Evolutionary conservation across 441 rosid genomes (phyloP).

Genomic region (Eutrema salsugineum): DNA sequence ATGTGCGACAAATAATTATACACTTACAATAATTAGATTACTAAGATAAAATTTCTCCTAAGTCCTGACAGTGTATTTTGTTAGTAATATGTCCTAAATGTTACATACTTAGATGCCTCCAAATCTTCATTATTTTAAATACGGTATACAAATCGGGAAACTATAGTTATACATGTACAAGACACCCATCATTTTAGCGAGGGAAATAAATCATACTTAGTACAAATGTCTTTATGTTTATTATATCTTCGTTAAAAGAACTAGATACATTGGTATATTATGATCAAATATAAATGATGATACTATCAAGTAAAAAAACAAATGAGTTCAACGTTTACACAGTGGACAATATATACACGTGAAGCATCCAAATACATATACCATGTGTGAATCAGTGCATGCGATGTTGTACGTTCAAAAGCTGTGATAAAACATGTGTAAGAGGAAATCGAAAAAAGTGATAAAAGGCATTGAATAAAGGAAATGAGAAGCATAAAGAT

Average conservation of each 20-base stretch:
- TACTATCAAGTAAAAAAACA: not conserved
- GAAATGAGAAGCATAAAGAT: not conserved
- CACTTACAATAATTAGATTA: constrained; percentile 14
- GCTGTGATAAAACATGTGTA: constrained; percentile 18
- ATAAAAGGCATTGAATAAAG: constrained; percentile 1
- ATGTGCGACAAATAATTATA: constrained; percentile 22
- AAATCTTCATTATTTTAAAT: not conserved
- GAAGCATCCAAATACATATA: constrained; percentile 7
- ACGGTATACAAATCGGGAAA: not conserved
- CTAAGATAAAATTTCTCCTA: constrained; percentile 6
- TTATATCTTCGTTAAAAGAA: not conserved
- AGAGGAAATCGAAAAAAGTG: constrained; percentile 8
- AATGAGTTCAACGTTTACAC: constrained; percentile 3
- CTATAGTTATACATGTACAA: too few species aligned
- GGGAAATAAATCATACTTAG: not conserved
- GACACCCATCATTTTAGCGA: not conserved
- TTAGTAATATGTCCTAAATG: constrained; percentile 20
- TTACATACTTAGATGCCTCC: constrained; percentile 14
- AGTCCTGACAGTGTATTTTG: constrained; percentile 2
- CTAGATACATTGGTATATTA: not conserved
- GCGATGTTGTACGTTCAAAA: constrained; percentile 25
- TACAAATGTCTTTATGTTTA: not conserved
- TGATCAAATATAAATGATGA: not conserved
- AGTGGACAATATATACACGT: not conserved
- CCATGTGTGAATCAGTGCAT: constrained; percentile 32